Evolutionary conservation across 2,329 filamentous ascomycete genomes (phyloP).

Genomic region (Arthrobotrys sinensis): DNA sequence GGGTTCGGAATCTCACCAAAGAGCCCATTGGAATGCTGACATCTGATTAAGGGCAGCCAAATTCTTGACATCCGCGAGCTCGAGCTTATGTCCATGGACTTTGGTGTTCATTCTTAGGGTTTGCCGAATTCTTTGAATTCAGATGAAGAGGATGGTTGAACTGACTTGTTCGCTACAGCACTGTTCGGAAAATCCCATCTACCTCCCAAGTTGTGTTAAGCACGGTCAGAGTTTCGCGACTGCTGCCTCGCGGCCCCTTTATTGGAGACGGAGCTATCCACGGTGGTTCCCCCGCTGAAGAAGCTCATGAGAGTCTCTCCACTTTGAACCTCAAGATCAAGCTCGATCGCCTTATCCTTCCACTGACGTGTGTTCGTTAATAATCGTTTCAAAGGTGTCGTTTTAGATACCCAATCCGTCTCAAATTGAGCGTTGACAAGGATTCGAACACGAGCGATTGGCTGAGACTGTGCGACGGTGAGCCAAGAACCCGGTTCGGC

Average conservation of each 20-base stretch:
- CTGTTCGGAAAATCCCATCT: constrained; percentile 21
- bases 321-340: constrained; percentile 3
- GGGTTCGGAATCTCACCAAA: background rate
- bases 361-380: constrained; percentile 32
- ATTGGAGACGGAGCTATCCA: constrained; percentile 47
- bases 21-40: constrained; percentile 10
- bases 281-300: constrained; percentile 2
- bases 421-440: constrained; percentile 47
- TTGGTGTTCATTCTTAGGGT: background rate
- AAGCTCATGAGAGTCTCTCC: constrained; percentile 27
- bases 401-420: constrained; percentile 58
- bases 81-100: background rate
- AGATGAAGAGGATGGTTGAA: background rate
- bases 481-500: constrained; percentile 27
- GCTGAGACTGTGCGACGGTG: constrained; percentile 29
- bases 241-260: constrained; percentile 35
- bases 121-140: background rate
- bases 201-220: background rate
- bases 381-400: constrained; percentile 42
- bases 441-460: constrained; percentile 48
- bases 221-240: constrained; percentile 37
- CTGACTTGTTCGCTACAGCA: constrained; percentile 28
- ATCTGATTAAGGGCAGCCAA: constrained; percentile 1
- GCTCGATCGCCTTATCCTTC: constrained; percentile 48
- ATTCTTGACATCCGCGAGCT: background rate